phyloP scores from a whole-genome alignment of 1,284 basidiomycete species.

The Puccinia hordei region DNA sequence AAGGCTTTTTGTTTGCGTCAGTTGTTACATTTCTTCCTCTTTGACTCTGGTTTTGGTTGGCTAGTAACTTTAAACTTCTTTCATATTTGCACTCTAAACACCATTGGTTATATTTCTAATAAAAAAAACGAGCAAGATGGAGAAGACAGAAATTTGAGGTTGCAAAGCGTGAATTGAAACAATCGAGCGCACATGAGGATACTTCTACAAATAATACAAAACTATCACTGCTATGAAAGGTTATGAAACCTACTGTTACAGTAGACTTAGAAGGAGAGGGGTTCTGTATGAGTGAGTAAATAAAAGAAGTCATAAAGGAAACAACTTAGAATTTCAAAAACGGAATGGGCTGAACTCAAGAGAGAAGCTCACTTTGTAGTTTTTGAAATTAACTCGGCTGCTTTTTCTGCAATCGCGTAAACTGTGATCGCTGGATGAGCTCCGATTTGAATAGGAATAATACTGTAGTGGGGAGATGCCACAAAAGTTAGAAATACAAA shows the following conservation, averaged over 20 bases:
- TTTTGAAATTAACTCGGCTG: slow-evolving; percentile 32
- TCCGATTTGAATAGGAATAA: slow-evolving; percentile 40
- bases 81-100: not conserved
- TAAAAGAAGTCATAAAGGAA: not conserved
- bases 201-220: slow-evolving; percentile 17
- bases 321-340: not conserved
- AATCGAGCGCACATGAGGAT: not conserved
- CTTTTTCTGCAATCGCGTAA: slow-evolving; percentile 45
- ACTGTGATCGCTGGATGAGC: slow-evolving; percentile 39
- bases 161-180: no score
- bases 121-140: not conserved
- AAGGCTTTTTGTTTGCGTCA: no score
- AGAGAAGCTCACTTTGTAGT: not conserved
- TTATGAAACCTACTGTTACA: not conserved
- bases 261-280: not conserved
- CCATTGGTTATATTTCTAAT: not conserved
- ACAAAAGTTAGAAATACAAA: not conserved
- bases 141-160: not conserved
- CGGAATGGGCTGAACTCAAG: not conserved
- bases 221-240: not conserved
- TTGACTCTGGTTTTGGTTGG: no score
- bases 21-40: no score
- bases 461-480: not conserved
- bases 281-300: not conserved
- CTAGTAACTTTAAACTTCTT: not conserved